Evolutionary conservation across 768 basidiomycete genomes (phyloP).

Genomic region (Agaricus sinodeliciosus): DNA sequence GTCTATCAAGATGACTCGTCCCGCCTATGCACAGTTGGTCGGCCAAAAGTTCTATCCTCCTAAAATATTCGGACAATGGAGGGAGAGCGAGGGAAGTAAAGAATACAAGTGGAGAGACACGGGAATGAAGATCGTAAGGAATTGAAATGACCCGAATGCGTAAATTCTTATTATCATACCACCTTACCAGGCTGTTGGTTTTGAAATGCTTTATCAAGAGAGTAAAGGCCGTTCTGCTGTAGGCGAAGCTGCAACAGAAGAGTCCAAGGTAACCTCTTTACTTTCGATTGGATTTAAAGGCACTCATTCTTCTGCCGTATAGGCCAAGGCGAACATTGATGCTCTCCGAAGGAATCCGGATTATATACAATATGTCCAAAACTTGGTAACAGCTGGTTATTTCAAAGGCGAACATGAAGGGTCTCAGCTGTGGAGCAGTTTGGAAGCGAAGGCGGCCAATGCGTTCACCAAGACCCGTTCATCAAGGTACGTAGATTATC

Average conservation of each 20-base stretch:
- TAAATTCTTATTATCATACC: conserved; percentile 2
- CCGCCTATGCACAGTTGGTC: conserved; percentile 88
- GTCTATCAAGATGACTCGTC: conserved; percentile 74
- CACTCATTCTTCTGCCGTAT: background rate
- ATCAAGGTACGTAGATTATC: conserved; percentile 49
- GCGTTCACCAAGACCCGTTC: conserved; percentile 58
- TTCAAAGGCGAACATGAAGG: conserved; percentile 77
- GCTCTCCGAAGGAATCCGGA: conserved; percentile 59
- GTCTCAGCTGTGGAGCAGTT: conserved; percentile 65
- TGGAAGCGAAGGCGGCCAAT: conserved; percentile 65
- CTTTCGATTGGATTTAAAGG: background rate
- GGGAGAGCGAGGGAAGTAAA: conserved; percentile 52
- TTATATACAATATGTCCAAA: conserved; percentile 65
- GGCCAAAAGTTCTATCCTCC: conserved; percentile 93
- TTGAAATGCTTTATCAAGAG: conserved; percentile 94
- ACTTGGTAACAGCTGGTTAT: conserved; percentile 59
- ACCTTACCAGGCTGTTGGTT: conserved; percentile 72
- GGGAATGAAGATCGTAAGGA: conserved; percentile 86
- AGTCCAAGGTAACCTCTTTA: conserved; percentile 38
- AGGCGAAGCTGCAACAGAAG: conserved; percentile 28
- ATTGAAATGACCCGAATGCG: background rate
- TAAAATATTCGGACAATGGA: conserved; percentile 76
- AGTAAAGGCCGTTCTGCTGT: conserved; percentile 51
- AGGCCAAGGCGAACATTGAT: conserved; percentile 66
- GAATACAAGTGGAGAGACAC: conserved; percentile 79